These are phyloP conservation scores for Phlegmacium glaucopus DNA, from an alignment of 768 basidiomycete genomes.

Conservation along the genomic window DNA sequence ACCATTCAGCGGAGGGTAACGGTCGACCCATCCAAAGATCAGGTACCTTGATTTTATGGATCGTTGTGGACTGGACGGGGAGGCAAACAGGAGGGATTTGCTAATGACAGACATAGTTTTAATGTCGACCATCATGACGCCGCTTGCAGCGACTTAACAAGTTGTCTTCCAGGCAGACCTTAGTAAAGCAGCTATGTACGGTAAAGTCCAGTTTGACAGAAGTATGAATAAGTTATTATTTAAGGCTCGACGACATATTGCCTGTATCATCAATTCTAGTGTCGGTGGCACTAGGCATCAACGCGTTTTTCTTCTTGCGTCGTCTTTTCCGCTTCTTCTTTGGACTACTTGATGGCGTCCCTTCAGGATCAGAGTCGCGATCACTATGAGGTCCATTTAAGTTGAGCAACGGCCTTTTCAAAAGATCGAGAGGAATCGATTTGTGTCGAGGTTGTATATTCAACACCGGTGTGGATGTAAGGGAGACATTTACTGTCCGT, in stretches of 20 bases:
- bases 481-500: constrained; percentile 1
- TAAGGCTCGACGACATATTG: too few species aligned
- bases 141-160: too few species aligned
- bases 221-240: too few species aligned
- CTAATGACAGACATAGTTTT: too few species aligned
- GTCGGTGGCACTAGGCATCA: constrained; percentile 2
- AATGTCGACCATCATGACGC: too few species aligned
- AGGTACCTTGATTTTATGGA: not conserved
- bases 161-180: too few species aligned
- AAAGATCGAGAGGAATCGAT: constrained; percentile 18
- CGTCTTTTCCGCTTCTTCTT: constrained; percentile 55
- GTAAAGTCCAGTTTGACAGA: too few species aligned
- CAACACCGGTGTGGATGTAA: constrained; percentile 3
- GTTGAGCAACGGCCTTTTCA: constrained; percentile 50
- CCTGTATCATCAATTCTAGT: constrained; percentile 5
- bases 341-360: constrained; percentile 21
- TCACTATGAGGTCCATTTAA: constrained; percentile 45
- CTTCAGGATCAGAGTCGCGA: constrained; percentile 29
- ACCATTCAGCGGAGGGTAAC: constrained; percentile 13
- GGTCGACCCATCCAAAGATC: not conserved
- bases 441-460: not conserved
- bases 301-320: constrained; percentile 49
- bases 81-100: too few species aligned
- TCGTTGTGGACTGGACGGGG: not conserved
- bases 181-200: too few species aligned